phyloP scores from a whole-genome alignment of 345 rosid species.

The Cochlearia excelsa region DNA sequence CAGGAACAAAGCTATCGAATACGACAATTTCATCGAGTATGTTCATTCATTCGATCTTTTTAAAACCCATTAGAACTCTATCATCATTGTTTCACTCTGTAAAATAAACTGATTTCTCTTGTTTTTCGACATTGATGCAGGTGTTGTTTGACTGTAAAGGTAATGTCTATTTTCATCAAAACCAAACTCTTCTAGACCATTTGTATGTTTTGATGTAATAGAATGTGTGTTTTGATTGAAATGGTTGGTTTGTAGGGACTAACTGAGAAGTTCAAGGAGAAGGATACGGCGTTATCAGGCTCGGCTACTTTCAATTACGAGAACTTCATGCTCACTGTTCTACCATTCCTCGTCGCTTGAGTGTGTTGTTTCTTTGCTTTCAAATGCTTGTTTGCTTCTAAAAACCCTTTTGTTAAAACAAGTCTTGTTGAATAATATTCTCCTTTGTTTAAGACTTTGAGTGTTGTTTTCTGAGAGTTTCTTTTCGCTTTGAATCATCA shows the following conservation, averaged over 20 bases:
- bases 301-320: constrained; percentile 78
- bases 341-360: constrained; percentile 83
- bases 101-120: neutral
- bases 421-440: too few relatives aligned
- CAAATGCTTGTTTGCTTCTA: too few relatives aligned
- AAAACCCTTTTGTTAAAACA: too few relatives aligned
- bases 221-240: too few relatives aligned
- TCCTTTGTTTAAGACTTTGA: too few relatives aligned
- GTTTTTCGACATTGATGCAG: constrained; percentile 41
- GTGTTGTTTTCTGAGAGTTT: too few relatives aligned
- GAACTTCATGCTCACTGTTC: constrained; percentile 75
- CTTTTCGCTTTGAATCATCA: too few relatives aligned
- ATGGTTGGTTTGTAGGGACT: constrained; percentile 56
- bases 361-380: too few relatives aligned
- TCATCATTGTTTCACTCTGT: neutral
- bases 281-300: constrained; percentile 62
- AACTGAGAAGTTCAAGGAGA: constrained; percentile 90
- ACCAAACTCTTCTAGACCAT: neutral
- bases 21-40: constrained; percentile 97
- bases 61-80: neutral
- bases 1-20: constrained; percentile 66
- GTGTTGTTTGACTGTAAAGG: constrained; percentile 97
- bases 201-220: neutral
- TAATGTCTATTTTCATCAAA: constrained; percentile 12
- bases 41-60: constrained; percentile 7